phyloP scores from a whole-genome alignment of 495 filamentous ascomycete genomes.

The Penicillium ochrochloron region DNA sequence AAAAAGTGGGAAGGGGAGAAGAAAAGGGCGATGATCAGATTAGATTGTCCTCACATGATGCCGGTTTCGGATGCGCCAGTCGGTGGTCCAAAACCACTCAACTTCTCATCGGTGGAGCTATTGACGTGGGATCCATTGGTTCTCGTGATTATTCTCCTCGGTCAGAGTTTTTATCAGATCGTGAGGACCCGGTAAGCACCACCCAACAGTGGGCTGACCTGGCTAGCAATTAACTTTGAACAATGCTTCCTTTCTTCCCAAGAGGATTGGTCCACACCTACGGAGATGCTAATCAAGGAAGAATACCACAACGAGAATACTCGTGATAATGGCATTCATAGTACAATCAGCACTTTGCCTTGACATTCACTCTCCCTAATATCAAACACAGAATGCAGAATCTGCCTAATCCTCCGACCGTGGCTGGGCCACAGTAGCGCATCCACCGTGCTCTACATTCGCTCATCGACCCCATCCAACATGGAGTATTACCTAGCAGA shows the following conservation, averaged over 20 bases:
- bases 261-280: neutral
- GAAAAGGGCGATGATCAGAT: slow-evolving; percentile 49
- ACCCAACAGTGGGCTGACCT: slow-evolving; percentile 31
- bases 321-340: too few species aligned
- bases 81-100: slow-evolving; percentile 14
- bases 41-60: slow-evolving; percentile 46
- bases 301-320: neutral
- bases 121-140: neutral
- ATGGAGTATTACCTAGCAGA: slow-evolving; percentile 31
- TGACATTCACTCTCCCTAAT: neutral
- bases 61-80: slow-evolving; percentile 35
- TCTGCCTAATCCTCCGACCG: slow-evolving; percentile 25
- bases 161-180: slow-evolving; percentile 35
- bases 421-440: slow-evolving; percentile 13
- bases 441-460: slow-evolving; percentile 10
- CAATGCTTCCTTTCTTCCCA: neutral
- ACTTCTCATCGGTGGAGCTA: neutral
- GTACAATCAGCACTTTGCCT: neutral
- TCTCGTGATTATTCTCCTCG: neutral
- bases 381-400: neutral
- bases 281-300: neutral
- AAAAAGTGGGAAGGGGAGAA: slow-evolving; percentile 24
- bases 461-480: slow-evolving; percentile 1
- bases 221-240: neutral
- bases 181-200: slow-evolving; percentile 18